Evolutionary conservation across 768 basidiomycete genomes (phyloP).

Genomic region (Tulasnella sp.): DNA sequence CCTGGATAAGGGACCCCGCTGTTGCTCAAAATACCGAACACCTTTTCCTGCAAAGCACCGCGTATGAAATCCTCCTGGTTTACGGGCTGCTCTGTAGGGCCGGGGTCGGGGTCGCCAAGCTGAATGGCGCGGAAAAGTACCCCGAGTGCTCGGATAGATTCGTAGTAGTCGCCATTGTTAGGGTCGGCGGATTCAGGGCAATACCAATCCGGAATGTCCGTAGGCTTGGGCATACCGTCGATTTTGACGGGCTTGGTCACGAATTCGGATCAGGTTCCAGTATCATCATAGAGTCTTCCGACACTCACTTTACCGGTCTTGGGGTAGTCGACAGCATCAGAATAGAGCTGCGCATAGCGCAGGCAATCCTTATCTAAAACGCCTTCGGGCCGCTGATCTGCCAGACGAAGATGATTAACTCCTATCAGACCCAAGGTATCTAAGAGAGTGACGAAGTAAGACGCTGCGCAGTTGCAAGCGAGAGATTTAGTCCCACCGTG

Average conservation of each 20-base stretch:
- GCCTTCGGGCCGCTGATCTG: constrained; percentile 30
- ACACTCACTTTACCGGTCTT: constrained; percentile 26
- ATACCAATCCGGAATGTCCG: constrained; percentile 21
- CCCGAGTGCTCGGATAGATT: constrained; percentile 19
- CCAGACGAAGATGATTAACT: constrained; percentile 29
- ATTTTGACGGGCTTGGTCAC: constrained; percentile 15
- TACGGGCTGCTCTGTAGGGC: neutral
- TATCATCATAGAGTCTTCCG: neutral
- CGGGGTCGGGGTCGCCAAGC: neutral
- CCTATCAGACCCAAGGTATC: constrained; percentile 30
- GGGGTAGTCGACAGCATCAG: constrained; percentile 28
- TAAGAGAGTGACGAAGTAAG: neutral
- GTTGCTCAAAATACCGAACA: neutral
- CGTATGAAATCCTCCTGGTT: neutral
- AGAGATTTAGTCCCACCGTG: neutral
- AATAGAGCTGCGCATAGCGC: constrained; percentile 30
- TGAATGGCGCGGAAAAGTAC: constrained; percentile 22
- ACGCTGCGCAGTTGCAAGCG: neutral
- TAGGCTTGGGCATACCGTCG: constrained; percentile 16
- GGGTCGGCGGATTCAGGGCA: neutral
- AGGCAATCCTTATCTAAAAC: constrained; percentile 29
- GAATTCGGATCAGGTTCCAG: neutral
- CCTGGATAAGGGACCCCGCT: neutral
- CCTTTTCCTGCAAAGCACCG: neutral
- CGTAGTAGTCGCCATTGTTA: constrained; percentile 13